A percentile compares a stretch with the other conserved stretches of the same genome.
phyloP scores from a whole-genome alignment of 1,284 basidiomycete species.

The Tylopilus orsonianus region DNA sequence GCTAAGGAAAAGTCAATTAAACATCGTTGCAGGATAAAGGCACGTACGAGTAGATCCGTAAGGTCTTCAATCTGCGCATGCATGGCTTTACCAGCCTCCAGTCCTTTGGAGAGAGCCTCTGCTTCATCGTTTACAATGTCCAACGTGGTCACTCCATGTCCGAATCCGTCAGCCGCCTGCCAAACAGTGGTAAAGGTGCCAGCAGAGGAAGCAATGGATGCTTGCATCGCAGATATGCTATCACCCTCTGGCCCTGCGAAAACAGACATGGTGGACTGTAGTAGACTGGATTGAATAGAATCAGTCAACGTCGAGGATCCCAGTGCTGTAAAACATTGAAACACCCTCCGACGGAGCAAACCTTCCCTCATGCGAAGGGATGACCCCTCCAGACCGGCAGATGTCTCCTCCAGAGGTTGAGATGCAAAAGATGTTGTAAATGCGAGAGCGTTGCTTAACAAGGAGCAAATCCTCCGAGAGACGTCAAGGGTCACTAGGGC shows the following conservation, averaged over 20 bases:
- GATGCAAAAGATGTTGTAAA: conserved; percentile 77
- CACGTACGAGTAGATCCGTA: conserved; percentile 72
- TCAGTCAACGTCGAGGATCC: conserved; percentile 82
- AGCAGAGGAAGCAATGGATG: conserved; percentile 86
- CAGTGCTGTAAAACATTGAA: conserved; percentile 87
- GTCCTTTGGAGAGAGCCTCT: conserved; percentile 31
- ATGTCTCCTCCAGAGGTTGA: conserved; percentile 50
- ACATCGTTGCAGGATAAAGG: conserved; percentile 5
- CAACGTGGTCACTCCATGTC: conserved; percentile 86
- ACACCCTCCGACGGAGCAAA: conserved; percentile 79
- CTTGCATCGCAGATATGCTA: conserved; percentile 77
- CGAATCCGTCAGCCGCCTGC: conserved; percentile 87
- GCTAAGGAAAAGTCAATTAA: conserved; percentile 42
- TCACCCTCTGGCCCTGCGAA: conserved; percentile 86
- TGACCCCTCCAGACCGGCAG: conserved; percentile 47
- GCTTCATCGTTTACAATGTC: conserved; percentile 48
- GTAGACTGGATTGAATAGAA: conserved; percentile 72
- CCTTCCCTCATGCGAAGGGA: conserved; percentile 80
- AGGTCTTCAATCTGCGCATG: conserved; percentile 70
- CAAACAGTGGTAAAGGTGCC: conserved; percentile 87
- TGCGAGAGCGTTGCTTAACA: conserved; percentile 87
- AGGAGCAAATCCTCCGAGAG: conserved; percentile 80
- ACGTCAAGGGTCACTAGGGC: conserved; percentile 89
- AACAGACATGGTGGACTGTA: conserved; percentile 83
- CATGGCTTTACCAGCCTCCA: conserved; percentile 28